phyloP scores from a whole-genome alignment of 129 eudicot species.

The Silybum marianum region DNA sequence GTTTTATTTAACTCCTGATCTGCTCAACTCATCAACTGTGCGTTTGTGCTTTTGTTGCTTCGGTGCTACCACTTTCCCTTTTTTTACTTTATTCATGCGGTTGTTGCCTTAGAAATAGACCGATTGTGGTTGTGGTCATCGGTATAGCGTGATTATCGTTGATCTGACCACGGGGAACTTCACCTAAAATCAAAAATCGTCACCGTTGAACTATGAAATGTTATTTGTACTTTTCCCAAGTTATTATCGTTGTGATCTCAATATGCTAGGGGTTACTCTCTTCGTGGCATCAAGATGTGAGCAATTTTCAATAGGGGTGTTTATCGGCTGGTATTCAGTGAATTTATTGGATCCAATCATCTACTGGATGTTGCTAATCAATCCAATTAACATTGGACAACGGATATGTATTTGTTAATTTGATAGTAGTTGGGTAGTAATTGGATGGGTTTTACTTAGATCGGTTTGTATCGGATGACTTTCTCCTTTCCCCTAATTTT shows the following conservation, averaged over 20 bases:
- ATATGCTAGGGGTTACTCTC: neutral
- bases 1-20: neutral
- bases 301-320: neutral
- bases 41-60: slow-evolving; percentile 4
- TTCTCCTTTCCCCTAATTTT: neutral
- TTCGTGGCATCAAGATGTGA: neutral
- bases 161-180: neutral
- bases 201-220: slow-evolving; percentile 3
- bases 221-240: neutral
- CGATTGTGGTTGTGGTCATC: neutral
- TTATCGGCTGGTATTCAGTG: neutral
- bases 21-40: neutral
- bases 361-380: neutral
- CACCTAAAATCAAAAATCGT: neutral
- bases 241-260: neutral
- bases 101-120: slow-evolving; percentile 5
- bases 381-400: neutral
- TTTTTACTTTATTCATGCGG: slow-evolving; percentile 14
- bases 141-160: neutral
- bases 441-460: neutral
- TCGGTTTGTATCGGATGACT: neutral
- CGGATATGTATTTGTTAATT: neutral
- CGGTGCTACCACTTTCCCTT: neutral
- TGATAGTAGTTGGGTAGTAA: neutral
- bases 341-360: too few species aligned